phyloP scores from a whole-genome alignment of 768 basidiomycete genomes.

The Phaeotremella fagi region DNA sequence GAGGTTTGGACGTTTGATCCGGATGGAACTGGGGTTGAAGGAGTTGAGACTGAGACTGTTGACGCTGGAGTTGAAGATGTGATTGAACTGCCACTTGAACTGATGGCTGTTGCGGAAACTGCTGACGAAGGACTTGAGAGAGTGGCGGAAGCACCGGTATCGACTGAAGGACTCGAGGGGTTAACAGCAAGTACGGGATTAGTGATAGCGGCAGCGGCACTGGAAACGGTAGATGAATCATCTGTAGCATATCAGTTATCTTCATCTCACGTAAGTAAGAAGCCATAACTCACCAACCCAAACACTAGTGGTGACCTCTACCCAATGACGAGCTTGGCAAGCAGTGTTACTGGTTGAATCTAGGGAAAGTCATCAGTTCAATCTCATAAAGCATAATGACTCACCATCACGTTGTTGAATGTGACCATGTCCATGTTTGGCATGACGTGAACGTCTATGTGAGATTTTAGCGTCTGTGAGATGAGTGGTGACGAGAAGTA shows the following conservation, averaged over 20 bases:
- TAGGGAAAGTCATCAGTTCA: too few relatives aligned
- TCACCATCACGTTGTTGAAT: neutral
- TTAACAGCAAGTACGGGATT: too few relatives aligned
- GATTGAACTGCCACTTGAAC: neutral
- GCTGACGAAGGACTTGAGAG: neutral
- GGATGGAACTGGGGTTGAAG: neutral
- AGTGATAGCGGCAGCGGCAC: neutral
- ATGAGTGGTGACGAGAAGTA: too few relatives aligned
- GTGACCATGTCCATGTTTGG: neutral
- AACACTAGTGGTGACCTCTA: neutral
- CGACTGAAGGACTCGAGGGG: too few relatives aligned
- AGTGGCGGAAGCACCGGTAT: neutral
- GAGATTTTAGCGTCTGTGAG: neutral
- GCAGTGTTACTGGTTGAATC: too few relatives aligned
- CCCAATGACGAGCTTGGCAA: neutral
- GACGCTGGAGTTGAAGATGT: neutral
- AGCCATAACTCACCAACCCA: neutral
- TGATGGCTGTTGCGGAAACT: neutral
- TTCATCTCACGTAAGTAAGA: neutral
- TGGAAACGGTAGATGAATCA: neutral
- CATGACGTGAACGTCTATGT: neutral
- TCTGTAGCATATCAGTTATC: neutral
- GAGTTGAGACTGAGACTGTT: neutral
- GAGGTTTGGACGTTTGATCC: neutral
- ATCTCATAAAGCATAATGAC: too few relatives aligned